A percentile compares a stretch with the other conserved stretches of the same genome.
Conservation (phyloP, 2,329 filamentous ascomycete species). For the Paecilomyces niveus region DNA sequence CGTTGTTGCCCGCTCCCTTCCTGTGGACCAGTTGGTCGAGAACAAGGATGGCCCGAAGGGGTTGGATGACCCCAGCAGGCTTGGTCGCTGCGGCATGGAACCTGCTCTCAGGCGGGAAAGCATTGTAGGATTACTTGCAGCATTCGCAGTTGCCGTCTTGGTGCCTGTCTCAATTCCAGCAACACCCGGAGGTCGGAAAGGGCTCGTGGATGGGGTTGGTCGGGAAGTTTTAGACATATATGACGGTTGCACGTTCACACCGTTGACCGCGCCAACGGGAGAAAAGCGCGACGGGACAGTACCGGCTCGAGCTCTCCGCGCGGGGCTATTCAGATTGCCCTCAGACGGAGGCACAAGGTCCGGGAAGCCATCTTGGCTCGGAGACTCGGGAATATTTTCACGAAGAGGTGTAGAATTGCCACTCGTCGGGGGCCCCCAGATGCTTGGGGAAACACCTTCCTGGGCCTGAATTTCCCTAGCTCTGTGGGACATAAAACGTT, state of each 20-base stretch:
- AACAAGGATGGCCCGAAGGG: conserved; percentile 90
- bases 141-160: conserved; percentile 35
- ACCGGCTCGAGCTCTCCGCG: conserved; percentile 78
- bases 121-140: conserved; percentile 59
- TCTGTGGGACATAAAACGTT: conserved; percentile 40
- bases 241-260: conserved; percentile 48
- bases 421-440: conserved; percentile 93
- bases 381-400: conserved; percentile 95
- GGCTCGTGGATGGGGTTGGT: conserved; percentile 78
- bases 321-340: conserved; percentile 56
- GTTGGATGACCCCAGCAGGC: conserved; percentile 51
- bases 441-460: conserved; percentile 72
- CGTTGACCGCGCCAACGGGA: conserved; percentile 59
- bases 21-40: conserved; percentile 73
- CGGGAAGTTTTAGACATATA: conserved; percentile 71
- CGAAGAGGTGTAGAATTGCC: conserved; percentile 93
- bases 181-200: conserved; percentile 62
- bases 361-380: conserved; percentile 84
- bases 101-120: conserved; percentile 83
- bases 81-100: conserved; percentile 85
- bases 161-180: conserved; percentile 34
- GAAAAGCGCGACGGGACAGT: conserved; percentile 95
- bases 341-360: conserved; percentile 71
- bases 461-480: conserved; percentile 95
- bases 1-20: conserved; percentile 77